A percentile compares a stretch with the other conserved stretches of the same genome.
Evolutionary conservation across 1,284 basidiomycete species (phyloP).

Genomic region (Phylloporus sp.): DNA sequence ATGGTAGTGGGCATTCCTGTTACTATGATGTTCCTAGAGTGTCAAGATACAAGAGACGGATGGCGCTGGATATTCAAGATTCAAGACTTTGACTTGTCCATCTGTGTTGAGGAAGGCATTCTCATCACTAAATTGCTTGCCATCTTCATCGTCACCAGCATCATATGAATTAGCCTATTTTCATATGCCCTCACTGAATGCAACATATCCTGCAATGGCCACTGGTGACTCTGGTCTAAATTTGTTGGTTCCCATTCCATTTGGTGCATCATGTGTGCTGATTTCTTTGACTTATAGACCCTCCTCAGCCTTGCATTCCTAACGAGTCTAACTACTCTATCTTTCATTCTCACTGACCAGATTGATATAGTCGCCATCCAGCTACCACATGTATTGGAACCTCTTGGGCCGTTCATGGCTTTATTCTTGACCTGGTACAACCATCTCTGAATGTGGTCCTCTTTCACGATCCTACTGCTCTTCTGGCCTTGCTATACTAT

Average conservation of each 20-base stretch:
- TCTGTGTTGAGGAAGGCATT: conserved; percentile 84
- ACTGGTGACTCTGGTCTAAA: conserved; percentile 59
- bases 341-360: conserved; percentile 41
- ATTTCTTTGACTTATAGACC: conserved; percentile 41
- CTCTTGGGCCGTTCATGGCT: conserved; percentile 51
- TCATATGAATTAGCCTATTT: conserved; percentile 43
- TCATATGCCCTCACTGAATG: conserved; percentile 30
- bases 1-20: too few species aligned
- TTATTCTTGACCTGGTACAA: conserved; percentile 64
- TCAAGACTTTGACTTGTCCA: conserved; percentile 79
- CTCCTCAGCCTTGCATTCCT: conserved; percentile 48
- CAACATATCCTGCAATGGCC: conserved; percentile 44
- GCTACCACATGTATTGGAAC: conserved; percentile 62
- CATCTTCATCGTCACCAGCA: conserved; percentile 49
- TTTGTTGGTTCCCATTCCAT: conserved; percentile 46
- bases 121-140: conserved; percentile 58
- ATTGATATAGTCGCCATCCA: conserved; percentile 47
- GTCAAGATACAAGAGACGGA: conserved; percentile 56
- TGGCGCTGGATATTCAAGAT: conserved; percentile 64
- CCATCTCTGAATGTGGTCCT: conserved; percentile 77
- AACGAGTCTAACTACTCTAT: conserved; percentile 46
- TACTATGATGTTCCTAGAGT: conserved; percentile 46
- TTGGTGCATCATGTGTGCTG: not conserved
- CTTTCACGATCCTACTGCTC: conserved; percentile 78
- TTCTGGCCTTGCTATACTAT: conserved; percentile 82